Evolutionary conservation across 768 basidiomycete genomes (phyloP), one percentile per base, ranked within the genome.

Genomic region (Mrakia frigida): DNA sequence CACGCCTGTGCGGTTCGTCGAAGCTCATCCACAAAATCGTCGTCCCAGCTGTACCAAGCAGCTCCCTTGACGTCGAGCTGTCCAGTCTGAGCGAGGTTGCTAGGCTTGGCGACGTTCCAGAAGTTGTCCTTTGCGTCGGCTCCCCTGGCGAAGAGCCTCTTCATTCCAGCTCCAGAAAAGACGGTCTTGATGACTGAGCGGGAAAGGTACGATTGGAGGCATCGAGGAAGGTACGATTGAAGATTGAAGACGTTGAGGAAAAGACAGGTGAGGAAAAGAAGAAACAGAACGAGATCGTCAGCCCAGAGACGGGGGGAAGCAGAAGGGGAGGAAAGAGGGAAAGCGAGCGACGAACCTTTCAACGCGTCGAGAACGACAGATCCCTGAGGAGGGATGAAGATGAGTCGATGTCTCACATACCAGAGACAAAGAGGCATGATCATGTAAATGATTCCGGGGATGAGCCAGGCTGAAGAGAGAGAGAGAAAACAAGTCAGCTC

Each of bases 21-120:
- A 65, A 84, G 67, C 60, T 84, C 83, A 52, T 81, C 80, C 25
- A 83, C 82, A 70, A 84, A 84, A 28, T 79, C 75, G 78, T 84
- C 83, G 78, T 83, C 82, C 56, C 56, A 56, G 56, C 10, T 56
- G 56, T 56, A 56, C 53, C 43, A 70, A 46, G 28, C 28, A 13
- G 72, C 72, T 37, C 28, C 59, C 43, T 74, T 74, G 23, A 37
- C 35, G 28, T 25, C n/a, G 13, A 75, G 33, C 53, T 56, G 33
- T 5, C 65, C 50, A n/a, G 1, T 43, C 3, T 14, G n/a, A 25
- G 77, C 74, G 68, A 82, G 81, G 75, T 79, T 67, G 39, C 78
- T 78, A 0, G 83, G 83, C 74, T 82, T 83, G 63, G 82, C 74
- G 9, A 70, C 53, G 63, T 81, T 77, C 82, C 82, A 84, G 76